Percentiles rank a stretch among this genome's conserved stretches.
Evolutionary conservation across 129 eudicot genomes (phyloP).

Genomic region (Daucus carota): DH1_v3.0 NC_030385.2:8959001-8959500

Average conservation of each 20-base stretch:
- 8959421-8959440: constrained; percentile 15
- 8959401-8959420: constrained; percentile 27
- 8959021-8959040: not conserved
- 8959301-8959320: constrained; percentile 17
- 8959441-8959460: constrained; percentile 14
- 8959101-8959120: not conserved
- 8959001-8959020: not conserved
- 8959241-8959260: constrained; percentile 36
- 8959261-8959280: constrained; percentile 67
- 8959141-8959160: not conserved
- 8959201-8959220: constrained; percentile 52
- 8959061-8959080: not conserved
- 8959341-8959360: not conserved
- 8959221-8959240: constrained; percentile 23
- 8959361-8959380: constrained; percentile 8
- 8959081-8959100: not conserved
- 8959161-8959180: constrained; percentile 10
- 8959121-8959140: constrained; percentile 6
- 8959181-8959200: constrained; percentile 8
- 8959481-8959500: constrained; percentile 52
- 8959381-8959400: constrained; percentile 31
- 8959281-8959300: constrained; percentile 57
- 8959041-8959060: not conserved
- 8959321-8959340: constrained; percentile 10
- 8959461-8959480: not conserved